Evolutionary conservation across 2,329 filamentous ascomycete species (phyloP).

Genomic region (Fusarium vanettenii): DNA sequence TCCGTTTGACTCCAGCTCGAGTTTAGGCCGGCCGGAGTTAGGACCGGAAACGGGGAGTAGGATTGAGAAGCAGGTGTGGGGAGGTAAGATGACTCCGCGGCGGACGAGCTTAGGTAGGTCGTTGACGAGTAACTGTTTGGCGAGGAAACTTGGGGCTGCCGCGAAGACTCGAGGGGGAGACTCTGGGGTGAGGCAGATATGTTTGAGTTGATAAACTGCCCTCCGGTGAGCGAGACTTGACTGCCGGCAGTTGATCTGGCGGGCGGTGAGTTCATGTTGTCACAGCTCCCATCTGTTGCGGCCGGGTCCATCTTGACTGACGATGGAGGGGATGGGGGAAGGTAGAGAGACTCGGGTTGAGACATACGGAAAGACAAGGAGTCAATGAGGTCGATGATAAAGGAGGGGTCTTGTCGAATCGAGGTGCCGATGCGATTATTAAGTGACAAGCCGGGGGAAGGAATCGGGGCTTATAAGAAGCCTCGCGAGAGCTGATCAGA

Average conservation of each 20-base stretch:
- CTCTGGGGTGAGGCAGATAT: slow-evolving; percentile 41
- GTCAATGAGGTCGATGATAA: slow-evolving; percentile 29
- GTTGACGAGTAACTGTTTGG: slow-evolving; percentile 40
- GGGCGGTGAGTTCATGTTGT: slow-evolving; percentile 43
- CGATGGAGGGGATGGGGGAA: slow-evolving; percentile 44
- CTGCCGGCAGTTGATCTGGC: slow-evolving; percentile 41
- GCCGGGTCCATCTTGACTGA: slow-evolving; percentile 46
- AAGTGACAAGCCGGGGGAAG: slow-evolving; percentile 26
- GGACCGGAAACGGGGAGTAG: slow-evolving; percentile 40
- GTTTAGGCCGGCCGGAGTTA: slow-evolving; percentile 34
- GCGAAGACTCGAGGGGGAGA: slow-evolving; percentile 32
- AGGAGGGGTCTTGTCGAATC: slow-evolving; percentile 33
- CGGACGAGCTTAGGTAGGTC: slow-evolving; percentile 38
- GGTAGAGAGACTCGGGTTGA: slow-evolving; percentile 44
- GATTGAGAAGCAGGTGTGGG: slow-evolving; percentile 39
- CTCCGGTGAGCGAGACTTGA: slow-evolving; percentile 34
- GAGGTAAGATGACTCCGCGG: slow-evolving; percentile 40
- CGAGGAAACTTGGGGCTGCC: slow-evolving; percentile 36
- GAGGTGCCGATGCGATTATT: slow-evolving; percentile 33
- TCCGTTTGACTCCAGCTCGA: slow-evolving; percentile 39
- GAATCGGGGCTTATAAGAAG: slow-evolving; percentile 36
- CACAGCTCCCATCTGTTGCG: slow-evolving; percentile 42
- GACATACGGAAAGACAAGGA: slow-evolving; percentile 44
- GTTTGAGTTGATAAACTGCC: slow-evolving; percentile 35
- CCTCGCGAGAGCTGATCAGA: slow-evolving; percentile 35